Conservation (phyloP, 352 stramenopile genomes). For the Globisporangium acanthophoron region DNA sequence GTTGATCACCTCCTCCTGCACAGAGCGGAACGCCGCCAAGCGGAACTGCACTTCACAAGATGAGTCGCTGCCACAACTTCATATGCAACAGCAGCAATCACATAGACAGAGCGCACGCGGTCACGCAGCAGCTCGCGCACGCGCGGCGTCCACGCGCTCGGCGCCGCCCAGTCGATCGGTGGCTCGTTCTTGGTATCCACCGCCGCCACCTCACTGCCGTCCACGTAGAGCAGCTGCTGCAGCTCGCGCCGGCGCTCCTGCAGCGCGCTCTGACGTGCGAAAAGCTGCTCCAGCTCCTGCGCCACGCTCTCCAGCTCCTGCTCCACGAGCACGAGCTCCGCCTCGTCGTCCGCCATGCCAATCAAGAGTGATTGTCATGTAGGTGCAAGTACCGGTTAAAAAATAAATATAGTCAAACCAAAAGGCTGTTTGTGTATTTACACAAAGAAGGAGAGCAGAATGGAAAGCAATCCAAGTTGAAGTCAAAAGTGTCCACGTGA, state of each 20-base stretch:
- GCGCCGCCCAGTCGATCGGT: slow-evolving; percentile 27
- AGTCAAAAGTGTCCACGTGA: too few species aligned
- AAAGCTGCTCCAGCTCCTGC: slow-evolving; percentile 42
- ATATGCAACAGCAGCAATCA: background rate
- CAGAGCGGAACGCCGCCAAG: slow-evolving; percentile 79
- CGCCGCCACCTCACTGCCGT: slow-evolving; percentile 5
- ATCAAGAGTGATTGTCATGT: background rate
- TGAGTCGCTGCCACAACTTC: background rate
- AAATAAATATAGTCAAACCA: background rate
- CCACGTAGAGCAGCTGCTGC: slow-evolving; percentile 21
- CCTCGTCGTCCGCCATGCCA: slow-evolving; percentile 21
- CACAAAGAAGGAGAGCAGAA: background rate
- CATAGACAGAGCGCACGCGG: slow-evolving; percentile 7
- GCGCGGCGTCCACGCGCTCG: slow-evolving; percentile 37
- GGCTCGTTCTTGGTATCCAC: background rate
- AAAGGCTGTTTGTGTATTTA: background rate
- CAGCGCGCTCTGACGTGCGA: slow-evolving; percentile 48
- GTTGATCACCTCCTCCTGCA: slow-evolving; percentile 91
- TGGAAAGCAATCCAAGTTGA: too few species aligned
- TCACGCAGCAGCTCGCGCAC: slow-evolving; percentile 26
- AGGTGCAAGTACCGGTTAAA: background rate
- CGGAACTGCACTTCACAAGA: slow-evolving; percentile 41
- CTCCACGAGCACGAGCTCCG: slow-evolving; percentile 44
- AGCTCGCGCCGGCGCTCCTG: slow-evolving; percentile 41
- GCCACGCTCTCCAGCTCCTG: slow-evolving; percentile 48